Evolutionary conservation across 2,329 filamentous ascomycete species (phyloP).

Genomic region (Hortaea werneckii): DNA sequence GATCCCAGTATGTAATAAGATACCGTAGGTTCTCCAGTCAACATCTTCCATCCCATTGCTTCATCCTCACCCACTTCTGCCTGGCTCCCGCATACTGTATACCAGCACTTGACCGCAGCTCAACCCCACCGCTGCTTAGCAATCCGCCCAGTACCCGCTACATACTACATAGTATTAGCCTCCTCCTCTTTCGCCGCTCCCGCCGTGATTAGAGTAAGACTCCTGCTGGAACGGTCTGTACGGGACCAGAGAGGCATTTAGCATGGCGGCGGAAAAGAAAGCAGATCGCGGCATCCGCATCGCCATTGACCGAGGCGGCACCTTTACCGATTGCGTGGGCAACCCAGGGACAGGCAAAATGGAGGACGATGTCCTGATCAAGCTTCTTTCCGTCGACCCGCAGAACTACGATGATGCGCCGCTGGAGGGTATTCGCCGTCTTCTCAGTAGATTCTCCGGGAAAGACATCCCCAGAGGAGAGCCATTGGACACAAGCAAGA

Average conservation of each 20-base stretch:
- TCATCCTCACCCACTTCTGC: too few relatives aligned
- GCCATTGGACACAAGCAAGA: conserved; percentile 67
- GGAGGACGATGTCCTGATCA: conserved; percentile 70
- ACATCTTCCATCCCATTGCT: too few relatives aligned
- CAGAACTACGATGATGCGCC: conserved; percentile 85
- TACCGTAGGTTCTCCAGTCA: too few relatives aligned
- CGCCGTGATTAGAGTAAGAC: background rate
- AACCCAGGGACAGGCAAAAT: conserved; percentile 60
- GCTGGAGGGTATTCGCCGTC: conserved; percentile 77
- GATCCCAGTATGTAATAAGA: too few relatives aligned
- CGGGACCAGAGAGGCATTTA: background rate
- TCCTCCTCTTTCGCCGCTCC: background rate
- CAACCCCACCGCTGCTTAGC: background rate
- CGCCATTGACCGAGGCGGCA: conserved; percentile 71
- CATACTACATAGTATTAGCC: background rate
- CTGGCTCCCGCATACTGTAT: too few relatives aligned
- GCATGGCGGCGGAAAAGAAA: conserved; percentile 1
- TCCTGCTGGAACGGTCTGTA: background rate
- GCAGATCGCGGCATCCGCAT: conserved; percentile 54
- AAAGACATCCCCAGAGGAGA: conserved; percentile 70
- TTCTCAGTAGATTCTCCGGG: conserved; percentile 67
- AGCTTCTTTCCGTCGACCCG: conserved; percentile 82
- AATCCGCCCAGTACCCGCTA: background rate
- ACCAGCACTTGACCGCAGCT: too few relatives aligned
- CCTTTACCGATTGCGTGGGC: conserved; percentile 86